Percentiles rank a stretch among this genome's conserved stretches.
These are phyloP conservation scores for Peterozyma xylosa DNA, from an alignment of 805 yeast genomes.

Conservation along the genomic window DNA sequence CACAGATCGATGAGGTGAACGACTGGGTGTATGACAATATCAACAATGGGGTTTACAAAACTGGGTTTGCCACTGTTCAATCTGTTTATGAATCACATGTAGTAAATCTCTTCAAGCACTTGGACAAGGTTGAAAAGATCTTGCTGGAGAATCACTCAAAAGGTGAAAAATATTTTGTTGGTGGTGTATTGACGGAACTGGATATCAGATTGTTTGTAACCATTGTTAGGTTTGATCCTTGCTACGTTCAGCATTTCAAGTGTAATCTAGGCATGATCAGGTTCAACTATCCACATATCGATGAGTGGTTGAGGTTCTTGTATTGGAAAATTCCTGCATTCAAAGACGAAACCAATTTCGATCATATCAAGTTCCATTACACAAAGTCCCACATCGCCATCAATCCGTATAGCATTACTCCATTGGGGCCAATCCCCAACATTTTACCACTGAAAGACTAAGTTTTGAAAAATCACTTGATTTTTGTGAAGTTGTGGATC, in stretches of 20 bases:
- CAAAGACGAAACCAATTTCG: constrained; percentile 73
- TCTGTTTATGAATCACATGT: constrained; percentile 74
- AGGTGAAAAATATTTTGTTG: constrained; percentile 39
- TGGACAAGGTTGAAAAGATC: constrained; percentile 64
- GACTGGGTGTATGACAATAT: constrained; percentile 77
- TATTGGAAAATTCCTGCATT: constrained; percentile 78
- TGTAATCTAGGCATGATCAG: constrained; percentile 82
- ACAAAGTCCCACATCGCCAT: constrained; percentile 76
- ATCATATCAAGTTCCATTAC: constrained; percentile 87
- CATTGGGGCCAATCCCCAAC: constrained; percentile 81
- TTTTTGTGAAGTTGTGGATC: not conserved
- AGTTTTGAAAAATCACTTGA: not conserved
- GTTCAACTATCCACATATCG: constrained; percentile 66
- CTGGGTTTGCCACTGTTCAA: constrained; percentile 84
- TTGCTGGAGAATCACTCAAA: constrained; percentile 36
- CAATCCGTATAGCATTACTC: constrained; percentile 80
- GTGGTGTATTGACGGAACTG: constrained; percentile 75
- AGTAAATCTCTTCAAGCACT: constrained; percentile 48
- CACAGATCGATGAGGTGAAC: constrained; percentile 69
- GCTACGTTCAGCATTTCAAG: constrained; percentile 92
- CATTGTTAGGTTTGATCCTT: constrained; percentile 84
- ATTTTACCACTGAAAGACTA: constrained; percentile 38
- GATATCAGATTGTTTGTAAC: constrained; percentile 86
- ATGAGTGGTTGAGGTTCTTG: constrained; percentile 73
- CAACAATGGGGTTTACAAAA: constrained; percentile 89